Evolutionary conservation across 2,329 filamentous ascomycete genomes (phyloP).

Genomic region (Ophiostoma perfectum): DNA sequence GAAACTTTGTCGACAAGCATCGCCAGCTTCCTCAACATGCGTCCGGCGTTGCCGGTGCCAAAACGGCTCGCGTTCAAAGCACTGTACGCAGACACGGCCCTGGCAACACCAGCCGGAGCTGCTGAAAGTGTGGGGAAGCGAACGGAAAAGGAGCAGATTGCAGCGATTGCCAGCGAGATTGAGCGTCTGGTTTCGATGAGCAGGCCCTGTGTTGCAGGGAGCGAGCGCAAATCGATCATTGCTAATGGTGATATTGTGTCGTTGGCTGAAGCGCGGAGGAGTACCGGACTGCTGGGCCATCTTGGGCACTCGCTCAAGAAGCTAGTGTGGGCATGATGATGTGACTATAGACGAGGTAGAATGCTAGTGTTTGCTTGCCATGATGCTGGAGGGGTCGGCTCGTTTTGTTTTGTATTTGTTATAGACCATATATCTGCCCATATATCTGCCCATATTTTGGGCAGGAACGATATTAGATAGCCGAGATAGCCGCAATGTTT

Average conservation of each 20-base stretch:
- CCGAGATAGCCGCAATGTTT: background rate
- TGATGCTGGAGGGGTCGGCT: background rate
- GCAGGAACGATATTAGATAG: too few species aligned
- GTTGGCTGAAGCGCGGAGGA: constrained; percentile 76
- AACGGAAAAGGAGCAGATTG: constrained; percentile 52
- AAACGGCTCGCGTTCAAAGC: constrained; percentile 52
- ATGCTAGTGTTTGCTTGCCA: background rate
- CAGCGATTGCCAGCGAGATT: constrained; percentile 69
- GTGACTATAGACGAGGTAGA: background rate
- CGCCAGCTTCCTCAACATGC: constrained; percentile 41
- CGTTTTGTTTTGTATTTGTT: background rate
- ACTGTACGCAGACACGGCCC: constrained; percentile 48
- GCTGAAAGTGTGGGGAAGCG: constrained; percentile 32
- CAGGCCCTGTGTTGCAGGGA: constrained; percentile 37
- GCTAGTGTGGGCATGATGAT: constrained; percentile 68
- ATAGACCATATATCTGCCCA: background rate
- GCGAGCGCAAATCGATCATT: constrained; percentile 45
- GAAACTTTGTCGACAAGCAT: constrained; percentile 32
- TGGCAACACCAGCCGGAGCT: constrained; percentile 39
- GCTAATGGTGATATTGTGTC: constrained; percentile 70
- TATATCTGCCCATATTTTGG: background rate
- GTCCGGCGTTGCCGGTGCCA: constrained; percentile 31
- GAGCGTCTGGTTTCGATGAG: constrained; percentile 56
- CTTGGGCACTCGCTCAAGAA: constrained; percentile 88
- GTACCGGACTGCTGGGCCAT: constrained; percentile 79